phyloP scores from a whole-genome alignment of 345 rosid genomes.

The Lumnitzera racemosa region DNA sequence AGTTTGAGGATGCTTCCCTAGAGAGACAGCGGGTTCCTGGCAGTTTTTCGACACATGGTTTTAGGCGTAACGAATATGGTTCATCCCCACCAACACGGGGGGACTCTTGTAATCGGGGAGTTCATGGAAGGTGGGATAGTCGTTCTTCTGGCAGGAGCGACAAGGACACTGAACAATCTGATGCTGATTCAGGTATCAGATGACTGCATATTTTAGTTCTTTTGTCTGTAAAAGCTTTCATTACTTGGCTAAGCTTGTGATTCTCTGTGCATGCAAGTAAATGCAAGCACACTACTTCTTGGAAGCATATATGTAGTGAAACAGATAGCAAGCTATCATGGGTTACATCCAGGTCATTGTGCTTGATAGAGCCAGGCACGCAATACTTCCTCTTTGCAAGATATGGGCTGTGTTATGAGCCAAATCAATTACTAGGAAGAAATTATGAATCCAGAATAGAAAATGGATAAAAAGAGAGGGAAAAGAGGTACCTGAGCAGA shows the following conservation, averaged over 20 bases:
- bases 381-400: too few relatives aligned
- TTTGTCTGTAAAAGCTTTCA: neutral
- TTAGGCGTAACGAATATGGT: slow-evolving; percentile 66
- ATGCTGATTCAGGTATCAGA: slow-evolving; percentile 59
- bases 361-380: too few relatives aligned
- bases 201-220: neutral
- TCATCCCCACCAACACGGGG: slow-evolving; percentile 89
- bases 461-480: too few relatives aligned
- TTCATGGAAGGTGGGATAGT: slow-evolving; percentile 81
- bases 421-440: too few relatives aligned
- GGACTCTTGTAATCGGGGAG: slow-evolving; percentile 49
- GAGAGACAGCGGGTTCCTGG: slow-evolving; percentile 55
- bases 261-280: too few relatives aligned
- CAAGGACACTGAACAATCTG: slow-evolving; percentile 68
- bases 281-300: too few relatives aligned
- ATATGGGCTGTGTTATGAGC: neutral
- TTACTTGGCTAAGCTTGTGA: slow-evolving; percentile 1
- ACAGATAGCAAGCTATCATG: too few relatives aligned
- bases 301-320: too few relatives aligned
- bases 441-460: too few relatives aligned
- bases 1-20: slow-evolving; percentile 50
- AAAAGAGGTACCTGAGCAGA: too few relatives aligned
- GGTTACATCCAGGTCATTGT: too few relatives aligned
- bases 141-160: slow-evolving; percentile 76
- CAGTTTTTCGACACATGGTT: slow-evolving; percentile 44